phyloP scores from a whole-genome alignment of 1,139 yeast species.

The Lodderomyces jiufengensis region DNA sequence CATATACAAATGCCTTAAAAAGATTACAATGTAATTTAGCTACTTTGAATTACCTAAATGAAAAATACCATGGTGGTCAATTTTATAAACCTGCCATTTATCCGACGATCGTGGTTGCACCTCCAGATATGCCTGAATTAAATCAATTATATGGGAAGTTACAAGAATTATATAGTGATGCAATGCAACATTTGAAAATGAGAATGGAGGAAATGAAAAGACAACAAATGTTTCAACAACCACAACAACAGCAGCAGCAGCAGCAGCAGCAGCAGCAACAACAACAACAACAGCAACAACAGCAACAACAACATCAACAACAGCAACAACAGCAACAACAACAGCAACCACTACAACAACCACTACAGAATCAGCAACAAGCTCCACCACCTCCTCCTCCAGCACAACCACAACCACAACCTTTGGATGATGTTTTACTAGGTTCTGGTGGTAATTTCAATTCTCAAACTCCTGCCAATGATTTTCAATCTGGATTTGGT shows the following conservation, averaged over 20 bases:
- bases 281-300: conserved; percentile 4
- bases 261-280: conserved; percentile 6
- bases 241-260: conserved; percentile 8
- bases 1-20: conserved; percentile 49
- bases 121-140: conserved; percentile 55
- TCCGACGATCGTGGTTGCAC: conserved; percentile 52
- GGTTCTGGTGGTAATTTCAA: background rate
- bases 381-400: background rate
- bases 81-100: conserved; percentile 30
- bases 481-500: background rate
- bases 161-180: conserved; percentile 55
- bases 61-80: conserved; percentile 41
- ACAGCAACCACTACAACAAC: conserved; percentile 2
- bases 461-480: background rate
- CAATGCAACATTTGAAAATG: conserved; percentile 45
- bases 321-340: background rate
- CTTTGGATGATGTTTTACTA: conserved; percentile 3
- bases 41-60: conserved; percentile 51
- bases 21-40: conserved; percentile 53
- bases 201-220: conserved; percentile 44
- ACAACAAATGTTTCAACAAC: conserved; percentile 13
- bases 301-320: background rate
- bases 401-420: conserved; percentile 1
- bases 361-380: conserved; percentile 1
- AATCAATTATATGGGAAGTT: conserved; percentile 43